phyloP scores from a whole-genome alignment of 2,329 filamentous ascomycete species.

The Emmonsiellopsis sp. region DNA sequence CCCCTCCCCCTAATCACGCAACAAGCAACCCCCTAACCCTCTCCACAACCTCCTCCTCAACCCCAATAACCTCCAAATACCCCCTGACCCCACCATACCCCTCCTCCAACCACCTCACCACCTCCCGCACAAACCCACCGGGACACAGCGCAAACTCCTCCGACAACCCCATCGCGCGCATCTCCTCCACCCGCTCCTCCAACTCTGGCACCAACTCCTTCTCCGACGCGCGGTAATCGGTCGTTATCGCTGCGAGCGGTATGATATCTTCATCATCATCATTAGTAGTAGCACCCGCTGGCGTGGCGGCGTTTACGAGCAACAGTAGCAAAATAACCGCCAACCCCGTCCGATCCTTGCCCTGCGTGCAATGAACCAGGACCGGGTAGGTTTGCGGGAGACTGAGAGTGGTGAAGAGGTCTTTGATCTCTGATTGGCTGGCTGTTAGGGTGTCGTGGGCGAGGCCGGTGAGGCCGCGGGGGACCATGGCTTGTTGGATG shows the following conservation, averaged over 20 bases:
- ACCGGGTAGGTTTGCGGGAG: slow-evolving; percentile 49
- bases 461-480: slow-evolving; percentile 62
- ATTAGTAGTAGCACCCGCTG: slow-evolving; percentile 4
- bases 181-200: slow-evolving; percentile 57
- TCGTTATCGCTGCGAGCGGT: slow-evolving; percentile 50
- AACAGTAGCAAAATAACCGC: slow-evolving; percentile 60
- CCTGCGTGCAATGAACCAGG: slow-evolving; percentile 77
- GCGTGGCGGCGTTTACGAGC: slow-evolving; percentile 37
- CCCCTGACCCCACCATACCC: slow-evolving; percentile 57
- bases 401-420: slow-evolving; percentile 60
- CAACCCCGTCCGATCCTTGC: slow-evolving; percentile 76
- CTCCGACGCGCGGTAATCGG: slow-evolving; percentile 64
- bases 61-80: slow-evolving; percentile 59
- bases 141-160: slow-evolving; percentile 65
- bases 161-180: slow-evolving; percentile 59
- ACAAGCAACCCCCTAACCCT: slow-evolving; percentile 22
- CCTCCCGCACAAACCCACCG: slow-evolving; percentile 51
- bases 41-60: slow-evolving; percentile 39
- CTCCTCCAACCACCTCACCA: slow-evolving; percentile 49
- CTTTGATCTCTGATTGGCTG: slow-evolving; percentile 55
- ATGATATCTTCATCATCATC: slow-evolving; percentile 20
- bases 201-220: slow-evolving; percentile 53
- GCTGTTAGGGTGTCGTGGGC: slow-evolving; percentile 61
- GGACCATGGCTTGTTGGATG: slow-evolving; percentile 60
- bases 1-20: slow-evolving; percentile 9